Evolutionary conservation across 108 stramenopile genomes (phyloP), one percentile per base, ranked within the genome.

Genomic region (Ochromonas danica): DNA sequence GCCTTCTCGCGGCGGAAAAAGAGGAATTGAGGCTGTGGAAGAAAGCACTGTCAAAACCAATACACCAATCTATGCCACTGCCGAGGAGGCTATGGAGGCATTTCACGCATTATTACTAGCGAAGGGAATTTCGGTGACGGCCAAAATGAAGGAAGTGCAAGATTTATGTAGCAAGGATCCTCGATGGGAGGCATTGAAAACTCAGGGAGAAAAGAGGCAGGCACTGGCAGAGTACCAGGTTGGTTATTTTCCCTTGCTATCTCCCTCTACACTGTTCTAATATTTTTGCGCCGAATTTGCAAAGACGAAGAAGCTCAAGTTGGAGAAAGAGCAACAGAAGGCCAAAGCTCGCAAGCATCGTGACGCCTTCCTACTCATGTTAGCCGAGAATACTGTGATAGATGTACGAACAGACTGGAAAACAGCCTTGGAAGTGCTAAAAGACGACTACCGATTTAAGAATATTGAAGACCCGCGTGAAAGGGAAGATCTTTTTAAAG

Each of bases 291-390:
- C 6, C 6, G 6, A 51, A 14, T 51, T 14, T 14, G 6, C 6
- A 51, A 14, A 51, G 43, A 85, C 85, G 51, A 85, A 84, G 80
- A 71, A 80, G 80, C 27, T 78, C 63, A 78, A 79, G 0, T 79
- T 70, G 27, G 86, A 85, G 80, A 80, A 77, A 40, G 85, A 87
- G 61, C 83, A 84, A 61, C 61, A 79, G 65, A 71, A 82, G 40
- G 28, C 45, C 39, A 77, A 60, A 74, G 80, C 81, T 14, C 72
- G 80, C 40, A 83, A 83, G 71, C 79, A 82, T 17, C 79, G 85
- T 27, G 83, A 81, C 42, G 80, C 77, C 1, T 87, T 87, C 85
- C 40, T 87, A 80, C 80, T 72, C 79, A 81, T 87, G 81, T 80
- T 87, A 22, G 85, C 83, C 17, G 83, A 85, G 75, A 75, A 81